These are phyloP conservation scores for Aspergillus baeticus DNA, from an alignment of 495 filamentous ascomycete species.

Conservation along the genomic window DNA sequence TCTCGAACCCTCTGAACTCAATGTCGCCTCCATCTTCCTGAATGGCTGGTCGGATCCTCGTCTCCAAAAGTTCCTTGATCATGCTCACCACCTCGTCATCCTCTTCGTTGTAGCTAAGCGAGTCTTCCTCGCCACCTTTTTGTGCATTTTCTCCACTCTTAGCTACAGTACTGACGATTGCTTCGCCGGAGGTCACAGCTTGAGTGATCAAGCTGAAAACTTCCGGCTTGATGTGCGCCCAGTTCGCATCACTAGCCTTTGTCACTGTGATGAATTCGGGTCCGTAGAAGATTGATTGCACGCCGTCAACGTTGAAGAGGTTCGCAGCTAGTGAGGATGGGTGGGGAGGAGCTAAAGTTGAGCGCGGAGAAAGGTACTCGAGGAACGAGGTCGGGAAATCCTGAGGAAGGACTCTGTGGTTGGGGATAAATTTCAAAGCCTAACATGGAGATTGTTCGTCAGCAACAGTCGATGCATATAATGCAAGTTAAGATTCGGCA, in stretches of 20 bases:
- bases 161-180: constrained; percentile 73
- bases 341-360: constrained; percentile 83
- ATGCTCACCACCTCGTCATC: constrained; percentile 93
- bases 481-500: not conserved
- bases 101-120: constrained; percentile 74
- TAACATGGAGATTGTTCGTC: constrained; percentile 18
- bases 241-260: constrained; percentile 81
- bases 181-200: constrained; percentile 75
- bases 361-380: constrained; percentile 86
- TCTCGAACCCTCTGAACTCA: constrained; percentile 84
- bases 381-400: constrained; percentile 71
- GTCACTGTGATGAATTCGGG: constrained; percentile 95
- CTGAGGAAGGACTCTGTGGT: constrained; percentile 75
- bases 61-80: constrained; percentile 99
- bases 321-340: constrained; percentile 91
- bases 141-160: constrained; percentile 55
- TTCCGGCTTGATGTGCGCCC: constrained; percentile 94
- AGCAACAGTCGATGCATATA: not conserved
- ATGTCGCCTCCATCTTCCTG: constrained; percentile 98
- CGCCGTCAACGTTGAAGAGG: constrained; percentile 86
- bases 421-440: constrained; percentile 92
- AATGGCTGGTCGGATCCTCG: constrained; percentile 88
- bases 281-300: constrained; percentile 93
- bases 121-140: constrained; percentile 59
- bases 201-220: constrained; percentile 94